phyloP scores from a whole-genome alignment of 2,329 filamentous ascomycete genomes.

The Lachnellula suecica region DNA sequence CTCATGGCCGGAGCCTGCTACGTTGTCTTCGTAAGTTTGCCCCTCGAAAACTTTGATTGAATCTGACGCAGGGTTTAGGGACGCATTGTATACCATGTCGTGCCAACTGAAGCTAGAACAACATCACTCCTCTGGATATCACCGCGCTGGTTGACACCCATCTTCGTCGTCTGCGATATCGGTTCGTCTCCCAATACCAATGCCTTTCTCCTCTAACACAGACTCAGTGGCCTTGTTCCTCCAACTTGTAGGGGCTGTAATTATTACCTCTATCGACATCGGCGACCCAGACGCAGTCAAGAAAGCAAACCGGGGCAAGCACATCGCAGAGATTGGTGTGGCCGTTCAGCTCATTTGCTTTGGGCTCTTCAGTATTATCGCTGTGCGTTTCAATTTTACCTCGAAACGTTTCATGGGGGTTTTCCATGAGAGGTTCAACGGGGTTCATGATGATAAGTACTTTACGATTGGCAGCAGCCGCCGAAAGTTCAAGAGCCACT shows the following conservation, averaged over 20 bases:
- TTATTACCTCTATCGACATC: conserved; percentile 37
- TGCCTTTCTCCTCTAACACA: not conserved
- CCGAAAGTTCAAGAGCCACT: conserved; percentile 29
- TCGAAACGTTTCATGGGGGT: conserved; percentile 37
- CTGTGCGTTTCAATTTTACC: conserved; percentile 46
- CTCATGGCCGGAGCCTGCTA: conserved; percentile 34
- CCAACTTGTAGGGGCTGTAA: conserved; percentile 31
- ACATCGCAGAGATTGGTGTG: conserved; percentile 40
- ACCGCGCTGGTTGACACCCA: conserved; percentile 27
- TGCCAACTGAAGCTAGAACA: conserved; percentile 22
- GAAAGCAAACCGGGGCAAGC: conserved; percentile 36
- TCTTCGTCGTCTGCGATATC: conserved; percentile 29
- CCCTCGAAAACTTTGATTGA: not conserved
- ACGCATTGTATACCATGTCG: conserved; percentile 30
- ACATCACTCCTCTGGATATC: conserved; percentile 26
- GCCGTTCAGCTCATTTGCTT: conserved; percentile 45
- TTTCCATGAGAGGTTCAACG: conserved; percentile 29
- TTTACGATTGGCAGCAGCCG: conserved; percentile 23
- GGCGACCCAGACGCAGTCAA: conserved; percentile 31
- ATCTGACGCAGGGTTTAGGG: conserved; percentile 12
- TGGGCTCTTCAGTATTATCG: conserved; percentile 45
- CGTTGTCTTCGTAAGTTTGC: conserved; percentile 28
- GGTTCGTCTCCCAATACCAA: conserved; percentile 6
- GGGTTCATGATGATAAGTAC: conserved; percentile 18
- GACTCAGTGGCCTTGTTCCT: conserved; percentile 24